phyloP scores from a whole-genome alignment of 345 rosid genomes.

The Euphorbia tirucalli region DNA sequence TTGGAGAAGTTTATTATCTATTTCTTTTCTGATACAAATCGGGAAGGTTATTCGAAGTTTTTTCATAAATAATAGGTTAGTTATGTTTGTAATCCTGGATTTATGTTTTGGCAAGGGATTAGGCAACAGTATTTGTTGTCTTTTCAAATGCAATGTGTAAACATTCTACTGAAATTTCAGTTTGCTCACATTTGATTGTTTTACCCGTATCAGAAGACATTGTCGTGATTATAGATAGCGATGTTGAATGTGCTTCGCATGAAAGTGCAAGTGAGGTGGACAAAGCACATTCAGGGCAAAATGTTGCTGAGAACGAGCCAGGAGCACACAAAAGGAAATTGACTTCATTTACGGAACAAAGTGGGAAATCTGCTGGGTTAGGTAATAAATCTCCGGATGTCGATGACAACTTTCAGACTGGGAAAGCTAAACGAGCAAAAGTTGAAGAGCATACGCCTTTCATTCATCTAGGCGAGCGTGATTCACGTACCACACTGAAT shows the following conservation, averaged over 20 bases:
- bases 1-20: too few species aligned
- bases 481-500: too few species aligned
- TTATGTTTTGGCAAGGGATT: not conserved
- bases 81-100: not conserved
- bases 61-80: too few species aligned
- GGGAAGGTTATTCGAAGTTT: not conserved
- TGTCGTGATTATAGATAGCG: constrained; percentile 36
- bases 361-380: constrained; percentile 15
- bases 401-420: not conserved
- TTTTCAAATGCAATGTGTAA: too few species aligned
- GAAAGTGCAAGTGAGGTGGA: constrained; percentile 5
- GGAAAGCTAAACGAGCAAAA: constrained; percentile 15
- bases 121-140: too few species aligned
- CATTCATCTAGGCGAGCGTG: too few species aligned
- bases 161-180: not conserved
- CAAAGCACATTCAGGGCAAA: constrained; percentile 4
- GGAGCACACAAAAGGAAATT: constrained; percentile 36
- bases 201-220: constrained; percentile 7
- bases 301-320: not conserved
- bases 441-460: not conserved
- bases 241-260: constrained; percentile 23
- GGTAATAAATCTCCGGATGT: not conserved
- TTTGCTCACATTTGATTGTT: not conserved
- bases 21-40: too few species aligned
- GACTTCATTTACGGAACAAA: too few species aligned